Percentiles rank a stretch among this genome's conserved stretches.
Evolutionary conservation across 2,329 filamentous ascomycete genomes (phyloP).

Genomic region (Verticillium nubilum): DNA sequence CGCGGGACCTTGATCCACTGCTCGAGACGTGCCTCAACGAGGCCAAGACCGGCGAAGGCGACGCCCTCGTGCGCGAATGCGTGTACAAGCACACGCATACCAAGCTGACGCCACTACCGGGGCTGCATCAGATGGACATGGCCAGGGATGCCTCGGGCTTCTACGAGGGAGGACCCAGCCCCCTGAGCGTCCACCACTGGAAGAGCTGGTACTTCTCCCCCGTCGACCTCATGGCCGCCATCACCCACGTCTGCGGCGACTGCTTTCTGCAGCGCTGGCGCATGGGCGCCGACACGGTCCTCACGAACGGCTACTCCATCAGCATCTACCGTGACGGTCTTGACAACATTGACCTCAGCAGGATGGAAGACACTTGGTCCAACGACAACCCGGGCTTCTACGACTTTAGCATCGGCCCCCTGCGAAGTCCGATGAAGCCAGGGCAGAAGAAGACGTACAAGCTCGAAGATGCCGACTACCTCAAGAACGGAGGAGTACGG

Average conservation of each 20-base stretch:
- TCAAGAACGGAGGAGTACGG: constrained; percentile 35
- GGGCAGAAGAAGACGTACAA: constrained; percentile 46
- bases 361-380: constrained; percentile 50
- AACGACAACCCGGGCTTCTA: constrained; percentile 37
- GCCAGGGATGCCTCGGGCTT: constrained; percentile 50
- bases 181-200: constrained; percentile 58
- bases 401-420: constrained; percentile 48
- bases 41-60: constrained; percentile 37
- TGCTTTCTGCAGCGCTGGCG: constrained; percentile 54
- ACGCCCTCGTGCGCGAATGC: constrained; percentile 52
- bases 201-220: constrained; percentile 53
- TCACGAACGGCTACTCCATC: constrained; percentile 56
- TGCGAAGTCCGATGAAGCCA: constrained; percentile 29
- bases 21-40: constrained; percentile 43
- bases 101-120: constrained; percentile 48
- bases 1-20: constrained; percentile 38
- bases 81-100: constrained; percentile 49
- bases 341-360: constrained; percentile 33
- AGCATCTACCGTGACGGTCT: constrained; percentile 38
- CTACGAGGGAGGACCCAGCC: constrained; percentile 51
- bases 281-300: constrained; percentile 38
- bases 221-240: constrained; percentile 41
- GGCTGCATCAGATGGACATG: constrained; percentile 54
- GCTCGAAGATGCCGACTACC: constrained; percentile 37
- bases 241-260: constrained; percentile 48